These are phyloP conservation scores for Fusarium tupiense DNA, from an alignment of 2,329 filamentous ascomycete species.

Conservation along the genomic window DNA sequence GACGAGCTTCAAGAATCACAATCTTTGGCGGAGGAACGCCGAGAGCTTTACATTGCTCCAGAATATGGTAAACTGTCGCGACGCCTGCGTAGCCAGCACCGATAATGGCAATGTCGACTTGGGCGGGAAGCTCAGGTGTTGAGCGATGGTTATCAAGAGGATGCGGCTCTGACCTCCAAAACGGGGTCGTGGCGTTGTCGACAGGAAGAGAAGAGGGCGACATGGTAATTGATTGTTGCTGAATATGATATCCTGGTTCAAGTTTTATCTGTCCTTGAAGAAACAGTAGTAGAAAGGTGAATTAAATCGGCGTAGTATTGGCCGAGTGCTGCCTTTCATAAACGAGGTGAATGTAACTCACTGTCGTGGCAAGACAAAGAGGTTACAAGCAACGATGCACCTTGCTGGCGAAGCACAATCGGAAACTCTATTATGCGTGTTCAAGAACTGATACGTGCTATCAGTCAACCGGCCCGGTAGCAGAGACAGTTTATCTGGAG, in stretches of 20 bases:
- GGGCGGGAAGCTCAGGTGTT: neutral
- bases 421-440: neutral
- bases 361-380: neutral
- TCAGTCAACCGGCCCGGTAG: neutral
- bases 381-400: neutral
- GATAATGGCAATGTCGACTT: neutral
- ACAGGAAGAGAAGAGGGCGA: neutral
- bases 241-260: neutral
- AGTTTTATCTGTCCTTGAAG: neutral
- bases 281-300: neutral
- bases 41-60: neutral
- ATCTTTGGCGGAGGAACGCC: neutral
- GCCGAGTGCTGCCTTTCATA: fast-evolving
- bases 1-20: slow-evolving; percentile 1
- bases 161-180: slow-evolving; percentile 1
- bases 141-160: neutral
- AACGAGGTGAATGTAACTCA: neutral
- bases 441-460: too few relatives aligned
- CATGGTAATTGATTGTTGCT: neutral
- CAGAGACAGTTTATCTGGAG: fast-evolving
- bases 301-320: neutral
- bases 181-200: neutral
- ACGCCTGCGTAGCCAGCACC: neutral
- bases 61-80: neutral
- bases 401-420: neutral